Base-by-base conservation (phyloP, 2,329 filamentous ascomycete genomes). In the Xylariales sp. region DNA sequence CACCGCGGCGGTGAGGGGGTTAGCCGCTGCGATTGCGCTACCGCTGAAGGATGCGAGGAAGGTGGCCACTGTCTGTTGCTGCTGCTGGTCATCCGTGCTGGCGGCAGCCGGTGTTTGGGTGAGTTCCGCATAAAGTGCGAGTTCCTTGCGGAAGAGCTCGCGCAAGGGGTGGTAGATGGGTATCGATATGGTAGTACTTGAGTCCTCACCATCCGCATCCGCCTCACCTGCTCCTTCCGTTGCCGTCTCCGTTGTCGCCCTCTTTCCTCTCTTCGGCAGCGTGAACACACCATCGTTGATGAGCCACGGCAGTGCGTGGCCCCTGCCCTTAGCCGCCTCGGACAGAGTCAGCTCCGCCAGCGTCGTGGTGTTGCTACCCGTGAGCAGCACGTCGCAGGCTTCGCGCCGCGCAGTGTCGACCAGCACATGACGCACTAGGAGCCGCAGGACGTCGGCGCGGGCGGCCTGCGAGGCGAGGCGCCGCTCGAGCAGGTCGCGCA, bases 271-370 rank as follows among this genome's bases (percentile, higher is more conserved):
- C 18, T 11, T 8, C 1, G 55, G 42, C 4, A 56, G 42, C 2
- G 63, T 57, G 24, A 64, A 60, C 32, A 70, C 62, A 5, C 88
- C 89, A 57, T 97, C 93, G 35, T 81, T 79, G 13, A 90, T 77
- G 49, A 86, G 78, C 81, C 84, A 91, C 1, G 90, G 87, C 15
- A 97, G 65, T 5, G 85, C 79, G 49, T 84, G 89, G 1, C 91
- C 93, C 33, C 91, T 77, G 2, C 93, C 93, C 63, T 95, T 96
- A 17, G 91, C 89, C 3, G 91, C 89, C 63, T 93, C 88, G 6
- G 88, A 74, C 12, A 98, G 76, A 1, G 88, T 87, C 53, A 88
- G 81, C 49, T 91, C 88, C 4, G 93, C 91, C 20, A 98, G 78
- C 13, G 82, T 78, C 5, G 89, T 96, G 15, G 93, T 95, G 48